Evolutionary conservation across 805 yeast genomes (phyloP), one percentile per base, ranked within the genome.

Genomic region (Zygotorulaspora chibaensis): DNA sequence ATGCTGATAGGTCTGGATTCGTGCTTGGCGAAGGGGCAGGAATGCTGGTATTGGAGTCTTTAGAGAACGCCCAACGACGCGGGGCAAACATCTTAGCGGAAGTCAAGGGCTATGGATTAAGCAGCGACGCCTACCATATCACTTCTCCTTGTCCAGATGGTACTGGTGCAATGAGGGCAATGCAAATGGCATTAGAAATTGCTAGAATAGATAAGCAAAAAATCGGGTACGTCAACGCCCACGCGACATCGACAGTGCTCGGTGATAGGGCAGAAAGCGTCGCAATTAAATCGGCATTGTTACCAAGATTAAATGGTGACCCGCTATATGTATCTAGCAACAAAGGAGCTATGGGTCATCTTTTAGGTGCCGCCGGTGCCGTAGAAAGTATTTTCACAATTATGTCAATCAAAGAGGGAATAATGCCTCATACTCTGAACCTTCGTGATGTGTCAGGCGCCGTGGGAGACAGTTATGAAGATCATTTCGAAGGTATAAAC

Each of bases 11-110:
- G 49, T 75, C 74, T 46, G 99, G 99, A 3, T 93, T 93, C 66
- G 96, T 93, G 0, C 72, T 93, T 27, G 83, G 96, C 26, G 99
- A 93, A 70, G 99, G 99, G 1, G 73, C 91, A 13, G 98, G 96
- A 3, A 75, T 87, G 1, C 51, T 95, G 35, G 70, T 91, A 0
- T 61, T 93, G 33, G 98, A 93, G 62, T 79, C 77, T 12, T 69
- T 86, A 47, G 82, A 84, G 29, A 93, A 85, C 65, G 98, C 97
- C 0, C 50, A 71, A 0, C 73, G 95, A 54, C 52, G 67, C 27
- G 83, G 83, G 1, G 80, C 80, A 3, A 68, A 72, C 1, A 83
- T 93, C 1, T 82, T 87, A 57, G 96, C 87, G 3, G 96, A 88
- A 58, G 68, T 93, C 10, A 70, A 70, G 1, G 97, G 99, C 2